phyloP scores from a whole-genome alignment of 106 monocot genomes.

The Phalaenopsis equestris region DNA sequence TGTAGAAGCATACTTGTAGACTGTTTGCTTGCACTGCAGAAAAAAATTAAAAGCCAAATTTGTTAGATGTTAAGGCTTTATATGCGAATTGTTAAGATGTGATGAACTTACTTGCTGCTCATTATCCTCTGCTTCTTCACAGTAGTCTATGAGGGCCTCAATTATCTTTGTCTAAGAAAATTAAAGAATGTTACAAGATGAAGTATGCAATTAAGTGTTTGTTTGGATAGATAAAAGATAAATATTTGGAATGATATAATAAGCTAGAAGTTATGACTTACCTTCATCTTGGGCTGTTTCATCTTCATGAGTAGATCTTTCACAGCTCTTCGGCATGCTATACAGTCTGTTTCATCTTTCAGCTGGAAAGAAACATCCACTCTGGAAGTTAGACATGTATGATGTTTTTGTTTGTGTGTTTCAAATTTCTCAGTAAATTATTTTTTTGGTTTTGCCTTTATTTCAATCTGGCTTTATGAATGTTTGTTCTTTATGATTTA shows the following conservation, averaged over 20 bases:
- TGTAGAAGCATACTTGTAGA: constrained; percentile 15
- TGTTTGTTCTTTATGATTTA: too few relatives aligned
- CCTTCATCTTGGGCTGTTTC: constrained; percentile 16
- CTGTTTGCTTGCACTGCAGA: constrained; percentile 23
- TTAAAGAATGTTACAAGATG: background rate
- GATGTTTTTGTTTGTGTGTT: background rate
- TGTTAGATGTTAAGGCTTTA: background rate
- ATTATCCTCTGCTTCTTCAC: constrained; percentile 23
- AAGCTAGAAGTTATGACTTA: background rate
- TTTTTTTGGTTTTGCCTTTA: too few relatives aligned
- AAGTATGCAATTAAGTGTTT: background rate
- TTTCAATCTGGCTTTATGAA: too few relatives aligned
- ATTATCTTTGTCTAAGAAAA: constrained; percentile 11
- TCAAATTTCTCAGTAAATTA: too few relatives aligned
- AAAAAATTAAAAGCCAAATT: background rate
- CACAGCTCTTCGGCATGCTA: constrained; percentile 15
- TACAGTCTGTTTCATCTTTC: constrained; percentile 6
- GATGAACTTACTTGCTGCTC: constrained; percentile 18
- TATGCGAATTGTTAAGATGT: background rate
- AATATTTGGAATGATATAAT: background rate
- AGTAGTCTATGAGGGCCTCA: constrained; percentile 19
- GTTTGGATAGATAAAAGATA: background rate
- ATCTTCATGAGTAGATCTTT: constrained; percentile 6
- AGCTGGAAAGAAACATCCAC: background rate
- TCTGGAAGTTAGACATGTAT: background rate